These are phyloP conservation scores for Vitis hybrid DNA, from an alignment of 177 flowering plant species.

Conservation along the genomic window DNA sequence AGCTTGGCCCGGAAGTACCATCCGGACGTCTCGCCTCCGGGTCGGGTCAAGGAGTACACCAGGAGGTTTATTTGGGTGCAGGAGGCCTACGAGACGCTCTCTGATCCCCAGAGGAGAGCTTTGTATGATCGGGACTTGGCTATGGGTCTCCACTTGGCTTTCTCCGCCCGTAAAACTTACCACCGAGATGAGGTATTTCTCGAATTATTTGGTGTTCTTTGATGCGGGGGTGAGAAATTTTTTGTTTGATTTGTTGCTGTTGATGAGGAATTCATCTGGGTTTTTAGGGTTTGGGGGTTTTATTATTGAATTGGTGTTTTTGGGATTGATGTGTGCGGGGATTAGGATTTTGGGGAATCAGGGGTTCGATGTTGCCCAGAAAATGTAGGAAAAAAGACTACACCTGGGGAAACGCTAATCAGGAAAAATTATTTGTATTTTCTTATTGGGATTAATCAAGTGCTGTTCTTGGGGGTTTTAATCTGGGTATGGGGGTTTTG, in stretches of 20 bases:
- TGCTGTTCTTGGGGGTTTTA: too few relatives aligned
- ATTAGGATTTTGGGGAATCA: too few relatives aligned
- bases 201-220: neutral
- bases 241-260: neutral
- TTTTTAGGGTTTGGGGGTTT: neutral
- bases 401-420: too few relatives aligned
- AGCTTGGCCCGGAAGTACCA: conserved; percentile 83
- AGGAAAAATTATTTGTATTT: too few relatives aligned
- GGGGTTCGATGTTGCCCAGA: too few relatives aligned
- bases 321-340: too few relatives aligned
- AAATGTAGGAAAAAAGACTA: too few relatives aligned
- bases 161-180: conserved; percentile 53
- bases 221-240: neutral
- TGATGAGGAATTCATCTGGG: neutral
- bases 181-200: conserved; percentile 46
- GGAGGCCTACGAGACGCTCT: conserved; percentile 91
- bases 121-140: conserved; percentile 76
- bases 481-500: too few relatives aligned
- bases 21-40: conserved; percentile 96
- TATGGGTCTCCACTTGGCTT: conserved; percentile 62
- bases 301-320: too few relatives aligned
- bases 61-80: conserved; percentile 74
- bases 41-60: conserved; percentile 69
- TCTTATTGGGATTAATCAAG: too few relatives aligned
- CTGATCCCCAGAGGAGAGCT: conserved; percentile 72